These are phyloP conservation scores for Cystoderma amianthinum DNA, from an alignment of 768 basidiomycete genomes.

Conservation along the genomic window DNA sequence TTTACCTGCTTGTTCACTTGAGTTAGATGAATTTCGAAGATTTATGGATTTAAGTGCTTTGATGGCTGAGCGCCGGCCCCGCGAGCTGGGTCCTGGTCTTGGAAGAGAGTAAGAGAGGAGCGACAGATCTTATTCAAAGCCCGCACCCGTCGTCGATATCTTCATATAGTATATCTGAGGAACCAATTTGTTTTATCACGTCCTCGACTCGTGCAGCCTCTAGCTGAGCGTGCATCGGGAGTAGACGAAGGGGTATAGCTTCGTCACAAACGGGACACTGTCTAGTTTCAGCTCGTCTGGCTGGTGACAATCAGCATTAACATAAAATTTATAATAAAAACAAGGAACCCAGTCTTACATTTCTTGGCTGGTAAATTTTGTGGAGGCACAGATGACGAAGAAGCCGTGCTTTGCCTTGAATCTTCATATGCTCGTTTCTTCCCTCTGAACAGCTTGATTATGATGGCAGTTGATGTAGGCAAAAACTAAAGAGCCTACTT, in stretches of 20 bases:
- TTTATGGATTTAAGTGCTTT: slow-evolving; percentile 32
- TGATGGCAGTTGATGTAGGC: background rate
- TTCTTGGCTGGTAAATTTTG: slow-evolving; percentile 22
- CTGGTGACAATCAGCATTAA: slow-evolving; percentile 23
- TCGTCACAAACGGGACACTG: slow-evolving; percentile 73
- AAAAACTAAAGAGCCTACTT: background rate
- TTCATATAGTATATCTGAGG: slow-evolving; percentile 46
- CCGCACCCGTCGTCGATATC: slow-evolving; percentile 51
- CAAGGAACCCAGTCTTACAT: slow-evolving; percentile 43
- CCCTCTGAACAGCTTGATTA: slow-evolving; percentile 26
- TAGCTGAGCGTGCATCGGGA: slow-evolving; percentile 54
- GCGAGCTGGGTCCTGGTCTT: slow-evolving; percentile 24
- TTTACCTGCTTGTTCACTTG: slow-evolving; percentile 46
- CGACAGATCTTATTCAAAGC: too few species aligned
- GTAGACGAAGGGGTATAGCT: slow-evolving; percentile 63
- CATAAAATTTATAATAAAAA: background rate
- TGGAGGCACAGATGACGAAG: slow-evolving; percentile 26
- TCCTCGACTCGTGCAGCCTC: slow-evolving; percentile 66
- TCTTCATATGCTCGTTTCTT: slow-evolving; percentile 42
- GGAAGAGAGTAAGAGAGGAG: background rate
- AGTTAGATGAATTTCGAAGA: slow-evolving; percentile 20
- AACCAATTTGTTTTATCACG: slow-evolving; percentile 59
- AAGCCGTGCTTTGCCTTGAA: slow-evolving; percentile 14
- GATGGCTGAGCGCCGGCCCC: slow-evolving; percentile 28
- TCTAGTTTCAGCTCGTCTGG: slow-evolving; percentile 68